phyloP scores from a whole-genome alignment of 1,284 basidiomycete genomes.

The Fomitopsis pinicola region DNA sequence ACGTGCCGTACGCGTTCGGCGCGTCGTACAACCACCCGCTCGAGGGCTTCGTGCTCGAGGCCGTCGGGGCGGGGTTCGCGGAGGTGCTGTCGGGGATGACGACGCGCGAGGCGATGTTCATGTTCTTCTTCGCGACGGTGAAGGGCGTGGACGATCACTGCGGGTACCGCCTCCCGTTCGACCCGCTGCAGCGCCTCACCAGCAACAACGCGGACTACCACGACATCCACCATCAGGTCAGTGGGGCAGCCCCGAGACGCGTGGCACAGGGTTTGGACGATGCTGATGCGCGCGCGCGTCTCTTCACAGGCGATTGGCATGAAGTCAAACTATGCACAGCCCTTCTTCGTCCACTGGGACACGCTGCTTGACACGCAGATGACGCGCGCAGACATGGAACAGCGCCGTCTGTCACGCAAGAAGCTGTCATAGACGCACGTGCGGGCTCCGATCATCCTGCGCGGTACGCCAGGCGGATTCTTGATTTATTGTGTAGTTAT shows the following conservation, averaged over 20 bases:
- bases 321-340: constrained; percentile 95
- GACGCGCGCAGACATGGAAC: constrained; percentile 65
- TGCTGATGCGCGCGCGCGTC: background rate
- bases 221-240: constrained; percentile 93
- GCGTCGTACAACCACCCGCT: constrained; percentile 97
- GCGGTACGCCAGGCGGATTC: background rate
- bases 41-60: constrained; percentile 87
- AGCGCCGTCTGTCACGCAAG: constrained; percentile 30
- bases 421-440: constrained; percentile 1
- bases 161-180: constrained; percentile 86
- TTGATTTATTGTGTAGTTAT: background rate
- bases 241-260: constrained; percentile 12
- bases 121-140: constrained; percentile 84
- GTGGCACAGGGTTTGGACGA: background rate
- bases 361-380: constrained; percentile 76
- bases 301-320: constrained; percentile 74
- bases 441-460: no score
- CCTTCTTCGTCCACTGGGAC: constrained; percentile 92
- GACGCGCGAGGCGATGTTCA: constrained; percentile 79
- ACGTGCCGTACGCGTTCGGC: constrained; percentile 96
- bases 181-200: constrained; percentile 84
- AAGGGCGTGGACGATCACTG: constrained; percentile 99
- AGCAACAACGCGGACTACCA: constrained; percentile 98
- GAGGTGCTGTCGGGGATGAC: constrained; percentile 71
- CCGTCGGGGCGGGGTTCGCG: constrained; percentile 77